A percentile compares a stretch with the other conserved stretches of the same genome.
phyloP scores from a whole-genome alignment of 257 asterid species.

The Lithospermum erythrorhizon region DNA sequence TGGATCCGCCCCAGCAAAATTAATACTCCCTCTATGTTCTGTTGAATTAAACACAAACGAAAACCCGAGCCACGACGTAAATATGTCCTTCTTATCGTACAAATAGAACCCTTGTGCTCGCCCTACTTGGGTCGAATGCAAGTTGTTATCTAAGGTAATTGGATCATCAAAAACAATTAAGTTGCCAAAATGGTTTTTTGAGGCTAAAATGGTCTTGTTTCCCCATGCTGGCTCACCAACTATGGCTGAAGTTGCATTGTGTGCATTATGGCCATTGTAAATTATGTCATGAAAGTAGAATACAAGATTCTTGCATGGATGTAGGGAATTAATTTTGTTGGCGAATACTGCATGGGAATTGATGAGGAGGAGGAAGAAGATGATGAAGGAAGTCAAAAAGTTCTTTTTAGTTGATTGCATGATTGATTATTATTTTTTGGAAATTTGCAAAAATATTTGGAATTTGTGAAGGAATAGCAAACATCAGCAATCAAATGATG shows the following conservation, averaged over 20 bases:
- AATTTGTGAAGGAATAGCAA: too few species aligned
- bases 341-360: background rate
- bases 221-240: constrained; percentile 66
- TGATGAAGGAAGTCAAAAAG: constrained; percentile 4
- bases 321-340: constrained; percentile 2
- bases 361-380: constrained; percentile 2
- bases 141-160: constrained; percentile 52
- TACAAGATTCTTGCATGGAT: constrained; percentile 42
- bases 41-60: background rate
- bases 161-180: constrained; percentile 72
- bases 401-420: constrained; percentile 6
- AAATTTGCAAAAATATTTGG: too few species aligned
- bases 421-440: too few species aligned
- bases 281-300: constrained; percentile 73
- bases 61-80: constrained; percentile 8
- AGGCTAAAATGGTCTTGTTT: constrained; percentile 36
- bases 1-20: background rate
- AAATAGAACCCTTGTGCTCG: constrained; percentile 70
- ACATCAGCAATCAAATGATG: too few species aligned
- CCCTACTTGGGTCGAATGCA: constrained; percentile 57
- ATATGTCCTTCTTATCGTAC: constrained; percentile 39
- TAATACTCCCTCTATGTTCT: background rate
- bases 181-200: constrained; percentile 41
- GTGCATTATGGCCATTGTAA: constrained; percentile 48
- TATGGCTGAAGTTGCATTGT: constrained; percentile 60